Base-by-base conservation (phyloP, 2,329 filamentous ascomycete genomes). In the Xylariaceae sp. region DNA sequence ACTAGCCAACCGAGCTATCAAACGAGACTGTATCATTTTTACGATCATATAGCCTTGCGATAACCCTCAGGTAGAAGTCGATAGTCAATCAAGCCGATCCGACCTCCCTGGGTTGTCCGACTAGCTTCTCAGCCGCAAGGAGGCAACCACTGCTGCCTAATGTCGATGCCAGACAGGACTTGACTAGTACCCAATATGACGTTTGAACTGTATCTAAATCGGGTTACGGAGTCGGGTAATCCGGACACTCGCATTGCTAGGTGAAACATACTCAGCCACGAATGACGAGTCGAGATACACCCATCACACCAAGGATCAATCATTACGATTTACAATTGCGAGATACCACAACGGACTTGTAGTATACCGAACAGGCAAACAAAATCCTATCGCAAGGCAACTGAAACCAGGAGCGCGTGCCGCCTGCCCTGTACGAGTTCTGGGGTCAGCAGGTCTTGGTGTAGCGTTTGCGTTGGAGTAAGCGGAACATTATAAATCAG, bases 211-310 rank as follows among this genome's bases (percentile, higher is more conserved):
- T 9, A n/a, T 29, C 24, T 8, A 2, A n/a, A n/a, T n/a, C n/a
- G 23, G 33, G 32, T 24, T 51, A 26, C n/a, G 39, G 40, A 11
- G 4, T 27, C 5, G 20, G 35, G 35, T 15, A 32, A 11, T 15
- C 26, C 27, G 27, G 15, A 23, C 11, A 4, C 27, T 40, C 33
- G 33, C 24, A 15, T n/a, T n/a, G 29, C 11, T 42, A 27, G 6
- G 29, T 50, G 51, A 54, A 54, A 54, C 51, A 16, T n/a, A 42
- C 51, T 50, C 51, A 54, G 51, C 51, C 51, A 54, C 51, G 5
- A 9, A 9, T 49, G 43, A 53, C 43, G 50, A 53, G 36, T 27
- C 10, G 26, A 16, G 18, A 18, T 0, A 33, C 24, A 29, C 52
- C 21, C 37, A 21, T 16, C n/a, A n/a, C n/a, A n/a, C n/a, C n/a